phyloP scores from a whole-genome alignment of 192 early-diverging fungal genomes.

The Linderina pennispora region DNA sequence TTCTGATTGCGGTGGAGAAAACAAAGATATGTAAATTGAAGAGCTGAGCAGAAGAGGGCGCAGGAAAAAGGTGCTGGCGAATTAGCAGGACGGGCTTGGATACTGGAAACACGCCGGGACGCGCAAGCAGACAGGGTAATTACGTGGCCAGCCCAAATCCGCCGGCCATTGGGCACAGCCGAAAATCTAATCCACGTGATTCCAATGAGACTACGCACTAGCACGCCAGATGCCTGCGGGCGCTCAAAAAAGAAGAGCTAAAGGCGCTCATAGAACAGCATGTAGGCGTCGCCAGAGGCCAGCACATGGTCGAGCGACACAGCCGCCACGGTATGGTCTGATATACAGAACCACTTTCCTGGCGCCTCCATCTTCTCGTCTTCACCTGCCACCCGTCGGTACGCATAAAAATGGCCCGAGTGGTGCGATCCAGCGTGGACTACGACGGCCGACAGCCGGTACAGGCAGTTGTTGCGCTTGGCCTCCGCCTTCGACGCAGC shows the following conservation, averaged over 20 bases:
- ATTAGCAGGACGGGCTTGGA: neutral
- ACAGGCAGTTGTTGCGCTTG: conserved; percentile 43
- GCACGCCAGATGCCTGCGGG: neutral
- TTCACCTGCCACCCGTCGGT: conserved; percentile 51
- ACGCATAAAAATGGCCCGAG: conserved; percentile 87
- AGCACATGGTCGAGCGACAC: conserved; percentile 40
- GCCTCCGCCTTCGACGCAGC: conserved; percentile 10
- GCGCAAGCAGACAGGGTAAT: no score
- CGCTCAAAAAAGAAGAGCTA: no score
- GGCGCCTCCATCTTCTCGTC: neutral
- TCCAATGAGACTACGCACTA: no score
- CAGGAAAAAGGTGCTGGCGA: neutral
- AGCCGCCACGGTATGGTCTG: conserved; percentile 47
- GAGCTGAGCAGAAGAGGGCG: neutral
- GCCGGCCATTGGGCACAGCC: no score
- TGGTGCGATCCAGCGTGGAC: conserved; percentile 83
- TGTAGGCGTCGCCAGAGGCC: conserved; percentile 39
- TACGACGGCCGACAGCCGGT: conserved; percentile 72
- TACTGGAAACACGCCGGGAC: no score
- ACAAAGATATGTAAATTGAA: neutral
- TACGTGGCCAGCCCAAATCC: no score
- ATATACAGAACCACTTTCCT: conserved; percentile 59
- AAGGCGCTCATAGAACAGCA: conserved; percentile 48
- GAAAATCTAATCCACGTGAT: no score
- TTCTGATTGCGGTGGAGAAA: neutral